Evolutionary conservation across 768 basidiomycete species (phyloP).

Genomic region (Clathrus columnatus): DNA sequence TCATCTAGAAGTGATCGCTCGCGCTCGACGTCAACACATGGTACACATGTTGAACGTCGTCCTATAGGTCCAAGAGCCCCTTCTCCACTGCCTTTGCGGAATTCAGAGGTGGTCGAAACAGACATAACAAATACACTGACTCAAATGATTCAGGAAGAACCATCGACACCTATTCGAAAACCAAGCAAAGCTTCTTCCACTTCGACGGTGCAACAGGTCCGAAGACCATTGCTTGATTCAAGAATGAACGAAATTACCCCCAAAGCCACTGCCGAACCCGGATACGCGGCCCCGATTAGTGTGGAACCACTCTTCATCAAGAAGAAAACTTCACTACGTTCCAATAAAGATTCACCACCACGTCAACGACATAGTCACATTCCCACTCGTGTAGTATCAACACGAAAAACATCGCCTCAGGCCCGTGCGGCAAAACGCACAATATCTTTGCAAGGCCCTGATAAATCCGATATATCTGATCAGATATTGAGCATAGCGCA

Average conservation of each 20-base stretch:
- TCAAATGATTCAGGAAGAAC: conserved; percentile 19
- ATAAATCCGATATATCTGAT: conserved; percentile 33
- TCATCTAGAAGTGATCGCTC: conserved; percentile 30
- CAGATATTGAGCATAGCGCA: conserved; percentile 40
- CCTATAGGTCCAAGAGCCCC: conserved; percentile 69
- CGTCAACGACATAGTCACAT: conserved; percentile 2
- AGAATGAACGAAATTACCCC: conserved; percentile 49
- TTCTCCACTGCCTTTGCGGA: conserved; percentile 54
- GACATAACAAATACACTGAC: conserved; percentile 31
- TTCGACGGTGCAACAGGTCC: conserved; percentile 61
- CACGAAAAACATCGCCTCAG: conserved; percentile 49
- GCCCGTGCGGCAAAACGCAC: conserved; percentile 30
- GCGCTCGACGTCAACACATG: conserved; percentile 38
- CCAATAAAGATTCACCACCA: conserved; percentile 29
- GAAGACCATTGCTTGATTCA: conserved; percentile 56
- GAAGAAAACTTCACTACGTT: conserved; percentile 66
- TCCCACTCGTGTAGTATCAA: conserved; percentile 35
- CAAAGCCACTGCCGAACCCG: conserved; percentile 26
- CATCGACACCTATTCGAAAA: conserved; percentile 11
- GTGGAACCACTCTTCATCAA: conserved; percentile 79
- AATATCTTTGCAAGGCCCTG: conserved; percentile 18
- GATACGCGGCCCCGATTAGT: conserved; percentile 24
- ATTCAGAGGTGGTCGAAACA: conserved; percentile 32
- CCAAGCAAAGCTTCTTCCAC: conserved; percentile 20
- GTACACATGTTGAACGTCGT: conserved; percentile 47